Evolutionary conservation across 805 yeast species (phyloP).

Genomic region (Metschnikowia sp.): DNA sequence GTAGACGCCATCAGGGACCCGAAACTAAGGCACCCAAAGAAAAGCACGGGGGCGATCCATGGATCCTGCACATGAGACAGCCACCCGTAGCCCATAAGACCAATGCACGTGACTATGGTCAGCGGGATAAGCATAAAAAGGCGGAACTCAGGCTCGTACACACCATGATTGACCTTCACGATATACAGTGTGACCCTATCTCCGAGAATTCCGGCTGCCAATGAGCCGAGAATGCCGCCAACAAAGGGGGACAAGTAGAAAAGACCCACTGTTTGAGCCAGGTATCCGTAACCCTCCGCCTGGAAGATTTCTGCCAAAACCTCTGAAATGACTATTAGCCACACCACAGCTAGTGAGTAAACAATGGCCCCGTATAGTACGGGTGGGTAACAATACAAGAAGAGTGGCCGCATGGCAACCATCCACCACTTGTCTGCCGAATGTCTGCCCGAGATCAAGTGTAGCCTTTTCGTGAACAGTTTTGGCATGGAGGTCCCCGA

Average conservation of each 20-base stretch:
- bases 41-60: slow-evolving; percentile 58
- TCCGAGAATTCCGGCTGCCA: slow-evolving; percentile 48
- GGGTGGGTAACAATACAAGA: slow-evolving; percentile 48
- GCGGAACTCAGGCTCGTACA: slow-evolving; percentile 63
- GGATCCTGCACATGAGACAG: slow-evolving; percentile 41
- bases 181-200: slow-evolving; percentile 47
- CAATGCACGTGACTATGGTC: slow-evolving; percentile 43
- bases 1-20: slow-evolving; percentile 62
- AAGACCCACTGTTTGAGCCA: slow-evolving; percentile 47
- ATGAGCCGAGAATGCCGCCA: slow-evolving; percentile 57
- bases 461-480: slow-evolving; percentile 30
- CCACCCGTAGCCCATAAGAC: slow-evolving; percentile 67
- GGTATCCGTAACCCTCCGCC: slow-evolving; percentile 42
- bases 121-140: slow-evolving; percentile 51
- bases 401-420: slow-evolving; percentile 54
- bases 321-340: slow-evolving; percentile 62
- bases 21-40: slow-evolving; percentile 54
- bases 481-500: slow-evolving; percentile 9
- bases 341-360: slow-evolving; percentile 57
- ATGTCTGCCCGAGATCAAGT: slow-evolving; percentile 48
- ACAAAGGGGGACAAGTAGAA: slow-evolving; percentile 54
- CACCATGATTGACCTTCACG: slow-evolving; percentile 46
- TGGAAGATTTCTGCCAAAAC: slow-evolving; percentile 50
- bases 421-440: slow-evolving; percentile 51
- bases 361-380: slow-evolving; percentile 49